Percentiles rank a stretch among this genome's conserved stretches.
These are phyloP conservation scores for Zygnema circumcarinatum DNA, from an alignment of 139 green algal species.

Conservation along the genomic window DNA sequence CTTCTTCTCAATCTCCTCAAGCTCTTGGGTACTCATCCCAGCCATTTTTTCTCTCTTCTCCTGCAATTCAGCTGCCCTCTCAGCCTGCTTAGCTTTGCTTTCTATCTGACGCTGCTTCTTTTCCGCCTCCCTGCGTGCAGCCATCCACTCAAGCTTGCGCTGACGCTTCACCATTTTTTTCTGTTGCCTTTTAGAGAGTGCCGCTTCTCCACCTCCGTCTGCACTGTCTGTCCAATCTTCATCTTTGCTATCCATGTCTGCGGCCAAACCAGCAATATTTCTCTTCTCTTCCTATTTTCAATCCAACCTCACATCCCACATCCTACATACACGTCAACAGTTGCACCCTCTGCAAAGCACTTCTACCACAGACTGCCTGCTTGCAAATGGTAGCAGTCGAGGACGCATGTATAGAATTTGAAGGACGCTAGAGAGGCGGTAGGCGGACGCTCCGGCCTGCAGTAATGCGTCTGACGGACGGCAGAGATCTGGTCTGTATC, in stretches of 20 bases:
- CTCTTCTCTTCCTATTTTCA: no score
- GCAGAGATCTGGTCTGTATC: no score
- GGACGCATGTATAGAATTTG: no score
- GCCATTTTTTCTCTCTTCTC: not conserved
- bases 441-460: no score
- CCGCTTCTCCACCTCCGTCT: not conserved
- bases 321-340: not conserved
- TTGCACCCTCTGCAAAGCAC: not conserved
- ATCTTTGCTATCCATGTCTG: no score
- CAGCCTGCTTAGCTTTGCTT: not conserved
- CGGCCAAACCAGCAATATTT: no score
- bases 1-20: slow-evolving; percentile 14
- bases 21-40: not conserved
- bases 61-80: not conserved
- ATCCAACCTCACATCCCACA: no score
- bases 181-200: not conserved
- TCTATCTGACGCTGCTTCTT: slow-evolving; percentile 21
- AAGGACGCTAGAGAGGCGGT: no score
- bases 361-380: no score
- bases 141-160: not conserved
- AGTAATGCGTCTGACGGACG: no score
- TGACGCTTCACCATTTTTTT: slow-evolving; percentile 7
- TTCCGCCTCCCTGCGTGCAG: slow-evolving; percentile 4
- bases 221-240: no score
- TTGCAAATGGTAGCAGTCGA: no score